Base-by-base conservation (phyloP, 73 alveolate genomes). In the Loxodes magnus region DNA sequence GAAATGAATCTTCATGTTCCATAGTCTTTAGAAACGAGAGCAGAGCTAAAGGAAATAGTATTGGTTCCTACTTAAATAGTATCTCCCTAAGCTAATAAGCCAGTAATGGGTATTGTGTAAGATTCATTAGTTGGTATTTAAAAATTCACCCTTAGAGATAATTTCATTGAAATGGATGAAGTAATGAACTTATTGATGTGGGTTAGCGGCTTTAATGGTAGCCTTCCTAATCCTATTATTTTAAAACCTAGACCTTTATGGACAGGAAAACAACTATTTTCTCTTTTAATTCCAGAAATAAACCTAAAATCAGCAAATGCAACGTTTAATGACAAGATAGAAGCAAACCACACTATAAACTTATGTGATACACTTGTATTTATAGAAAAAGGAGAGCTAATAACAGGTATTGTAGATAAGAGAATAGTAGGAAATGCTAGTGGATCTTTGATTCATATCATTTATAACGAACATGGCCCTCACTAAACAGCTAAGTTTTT, bases 1-100 rank as follows among this genome's bases (percentile, higher is more conserved):
- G 99, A 96, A 71, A 96, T 96, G 99, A 96, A 96, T 77, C 74
- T 96, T 96, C 98, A 90, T 74, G 94, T 96, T 17, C 99, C 99
- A 16, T 89, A 96, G 79, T 60, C 92, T 48, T 78, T 77, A 29
- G 99, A 93, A 55, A 86, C 99, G 7, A 83, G 72, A 56, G 91
- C 98, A 6, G 99, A 93, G 66, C 68, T 93, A 27, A 83, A 81
- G 56, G 92, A 93, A 57, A 86, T 93, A 66, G 80, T 87, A 90
- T 95, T 86, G 57, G 97, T 93, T 24, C 98, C 98, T 41, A 81
- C 84, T 43, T 89, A 90, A 63, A 94, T 94, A 42, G 96, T 94
- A 21, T 75, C 98, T 5, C 98, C 98, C 24, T 93, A 96, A 77
- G 78, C 94, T 30, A 96, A 94, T 78, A 77, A 85, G 53, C 99